Evolutionary conservation across 108 stramenopile genomes (phyloP).

Genomic region (Nitzschia palea): DNA sequence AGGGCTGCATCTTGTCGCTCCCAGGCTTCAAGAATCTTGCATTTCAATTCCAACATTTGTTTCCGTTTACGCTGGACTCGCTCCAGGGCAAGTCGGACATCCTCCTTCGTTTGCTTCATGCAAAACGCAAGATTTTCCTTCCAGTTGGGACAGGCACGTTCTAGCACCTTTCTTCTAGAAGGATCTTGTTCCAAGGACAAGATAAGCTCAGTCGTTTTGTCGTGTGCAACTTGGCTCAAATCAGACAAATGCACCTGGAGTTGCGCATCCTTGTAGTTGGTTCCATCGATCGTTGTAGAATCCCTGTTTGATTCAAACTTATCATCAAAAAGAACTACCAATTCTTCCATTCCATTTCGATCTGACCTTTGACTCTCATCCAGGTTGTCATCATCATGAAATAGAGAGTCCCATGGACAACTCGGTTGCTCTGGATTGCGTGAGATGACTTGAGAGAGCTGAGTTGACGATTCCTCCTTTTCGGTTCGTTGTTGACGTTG

Average conservation of each 20-base stretch:
- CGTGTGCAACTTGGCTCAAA: conserved; percentile 24
- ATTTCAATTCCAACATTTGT: conserved; percentile 11
- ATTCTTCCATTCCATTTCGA: background rate
- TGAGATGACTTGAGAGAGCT: no score
- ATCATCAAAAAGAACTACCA: background rate
- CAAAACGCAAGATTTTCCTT: conserved; percentile 51
- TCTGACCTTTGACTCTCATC: no score
- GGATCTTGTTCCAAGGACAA: conserved; percentile 7
- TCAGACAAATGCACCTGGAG: conserved; percentile 9
- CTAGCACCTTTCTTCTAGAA: conserved; percentile 1
- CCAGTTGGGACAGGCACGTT: conserved; percentile 45
- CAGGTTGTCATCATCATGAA: background rate
- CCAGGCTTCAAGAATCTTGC: conserved; percentile 22
- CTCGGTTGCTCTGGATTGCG: background rate
- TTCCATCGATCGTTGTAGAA: no score
- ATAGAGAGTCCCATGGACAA: background rate
- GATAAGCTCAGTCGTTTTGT: conserved; percentile 11
- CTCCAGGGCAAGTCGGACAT: conserved; percentile 32
- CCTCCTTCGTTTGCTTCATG: conserved; percentile 29
- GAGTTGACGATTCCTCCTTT: no score
- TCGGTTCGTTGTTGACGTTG: no score
- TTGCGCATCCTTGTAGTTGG: background rate
- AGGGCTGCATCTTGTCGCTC: conserved; percentile 20
- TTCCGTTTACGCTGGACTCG: conserved; percentile 16
- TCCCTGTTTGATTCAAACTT: no score